Percentiles rank a stretch among this genome's conserved stretches.
Evolutionary conservation across 768 basidiomycete genomes (phyloP).

Genomic region (Amanita pallidorosea): DNA sequence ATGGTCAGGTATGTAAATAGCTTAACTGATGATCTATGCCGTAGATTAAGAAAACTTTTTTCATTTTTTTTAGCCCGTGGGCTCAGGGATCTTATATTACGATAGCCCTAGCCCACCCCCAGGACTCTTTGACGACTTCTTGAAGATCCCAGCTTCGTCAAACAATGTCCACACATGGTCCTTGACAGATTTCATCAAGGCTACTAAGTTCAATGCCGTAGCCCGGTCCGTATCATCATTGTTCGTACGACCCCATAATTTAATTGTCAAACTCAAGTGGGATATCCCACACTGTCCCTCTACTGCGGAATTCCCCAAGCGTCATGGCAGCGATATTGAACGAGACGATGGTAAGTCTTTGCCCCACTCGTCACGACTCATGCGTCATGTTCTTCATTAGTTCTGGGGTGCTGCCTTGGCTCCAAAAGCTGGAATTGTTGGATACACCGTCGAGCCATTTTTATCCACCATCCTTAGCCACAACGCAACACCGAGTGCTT

Average conservation of each 20-base stretch:
- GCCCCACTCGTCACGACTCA: no score
- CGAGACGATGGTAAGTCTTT: conserved; percentile 19
- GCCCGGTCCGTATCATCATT: conserved; percentile 9
- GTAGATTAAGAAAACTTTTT: background rate
- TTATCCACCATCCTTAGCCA: conserved; percentile 28
- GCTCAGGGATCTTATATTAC: conserved; percentile 33
- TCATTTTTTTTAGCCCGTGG: conserved; percentile 11
- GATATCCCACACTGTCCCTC: conserved; percentile 25
- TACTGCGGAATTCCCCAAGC: conserved; percentile 17
- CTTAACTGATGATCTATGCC: background rate
- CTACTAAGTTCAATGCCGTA: conserved; percentile 18
- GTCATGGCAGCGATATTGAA: conserved; percentile 23
- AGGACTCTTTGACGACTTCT: conserved; percentile 36
- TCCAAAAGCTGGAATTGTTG: conserved; percentile 11
- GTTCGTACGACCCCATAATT: conserved; percentile 7
- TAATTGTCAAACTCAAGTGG: conserved; percentile 7
- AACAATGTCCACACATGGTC: conserved; percentile 22
- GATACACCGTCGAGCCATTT: conserved; percentile 35
- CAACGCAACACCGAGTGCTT: conserved; percentile 27
- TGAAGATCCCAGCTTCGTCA: conserved; percentile 23
- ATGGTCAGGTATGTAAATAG: conserved; percentile 18
- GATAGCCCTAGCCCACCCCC: conserved; percentile 33
- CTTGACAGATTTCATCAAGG: conserved; percentile 21
- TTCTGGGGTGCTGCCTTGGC: background rate
- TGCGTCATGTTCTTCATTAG: background rate